phyloP scores from a whole-genome alignment of 2,329 filamentous ascomycete species.

The Ophiostoma novo-ulmi region DNA sequence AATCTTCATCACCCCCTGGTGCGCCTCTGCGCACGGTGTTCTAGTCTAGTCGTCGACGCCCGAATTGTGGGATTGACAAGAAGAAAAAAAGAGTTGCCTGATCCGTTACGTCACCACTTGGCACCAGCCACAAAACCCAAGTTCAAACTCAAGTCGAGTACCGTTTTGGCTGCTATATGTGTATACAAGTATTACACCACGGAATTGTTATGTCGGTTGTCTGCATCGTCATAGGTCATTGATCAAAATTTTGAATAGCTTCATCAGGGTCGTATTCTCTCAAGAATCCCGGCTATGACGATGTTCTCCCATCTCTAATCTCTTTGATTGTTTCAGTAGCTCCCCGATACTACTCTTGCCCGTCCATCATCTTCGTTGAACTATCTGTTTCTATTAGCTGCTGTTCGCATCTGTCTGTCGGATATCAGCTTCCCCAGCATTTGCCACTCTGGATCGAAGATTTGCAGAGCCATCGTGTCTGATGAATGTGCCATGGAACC shows the following conservation, averaged over 20 bases:
- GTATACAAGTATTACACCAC: too few species aligned
- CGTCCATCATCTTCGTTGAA: background rate
- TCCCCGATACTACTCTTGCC: background rate
- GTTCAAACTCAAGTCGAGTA: background rate
- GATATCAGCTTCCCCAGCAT: background rate
- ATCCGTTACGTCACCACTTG: conserved; percentile 6
- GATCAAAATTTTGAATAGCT: background rate
- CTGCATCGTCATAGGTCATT: background rate
- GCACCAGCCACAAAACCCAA: background rate
- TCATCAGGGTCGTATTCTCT: background rate
- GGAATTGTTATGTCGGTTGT: background rate
- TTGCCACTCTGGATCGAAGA: background rate
- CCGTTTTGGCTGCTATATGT: background rate
- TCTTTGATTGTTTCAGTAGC: background rate
- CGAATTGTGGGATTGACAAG: background rate
- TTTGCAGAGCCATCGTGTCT: background rate
- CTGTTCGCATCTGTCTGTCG: background rate
- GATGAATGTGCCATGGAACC: background rate
- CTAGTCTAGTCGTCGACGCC: background rate
- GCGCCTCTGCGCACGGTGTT: background rate
- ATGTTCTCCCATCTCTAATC: background rate
- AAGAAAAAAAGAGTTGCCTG: background rate
- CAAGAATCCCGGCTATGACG: background rate
- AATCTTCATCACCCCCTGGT: background rate
- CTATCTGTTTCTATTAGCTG: background rate